phyloP scores from a whole-genome alignment of 73 alveolate species.

The Tetrahymena elliotti region DNA sequence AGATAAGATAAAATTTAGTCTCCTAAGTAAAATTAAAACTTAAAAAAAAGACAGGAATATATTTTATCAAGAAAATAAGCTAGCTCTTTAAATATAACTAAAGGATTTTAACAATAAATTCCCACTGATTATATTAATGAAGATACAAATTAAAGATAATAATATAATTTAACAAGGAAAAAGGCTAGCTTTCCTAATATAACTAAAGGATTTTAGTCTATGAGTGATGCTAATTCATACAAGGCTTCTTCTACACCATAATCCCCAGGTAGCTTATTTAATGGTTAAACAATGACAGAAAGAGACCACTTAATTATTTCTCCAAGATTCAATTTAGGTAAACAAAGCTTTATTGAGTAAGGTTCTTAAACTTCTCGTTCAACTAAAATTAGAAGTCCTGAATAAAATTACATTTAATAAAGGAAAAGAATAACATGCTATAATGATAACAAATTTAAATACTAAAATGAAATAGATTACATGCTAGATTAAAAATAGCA shows the following conservation, averaged over 20 bases:
- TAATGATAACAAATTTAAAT: background rate
- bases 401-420: background rate
- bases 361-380: background rate
- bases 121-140: background rate
- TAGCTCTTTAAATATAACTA: background rate
- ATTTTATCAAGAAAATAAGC: background rate
- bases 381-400: background rate
- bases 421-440: background rate
- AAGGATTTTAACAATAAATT: background rate
- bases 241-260: background rate
- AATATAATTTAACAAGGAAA: background rate
- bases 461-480: background rate
- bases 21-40: no score
- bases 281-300: background rate
- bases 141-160: no score
- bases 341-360: background rate
- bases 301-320: background rate
- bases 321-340: background rate
- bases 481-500: background rate
- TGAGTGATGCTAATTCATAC: background rate
- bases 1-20: background rate
- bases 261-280: background rate
- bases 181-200: background rate
- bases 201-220: background rate
- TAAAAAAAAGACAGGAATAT: background rate